phyloP scores from a whole-genome alignment of 1,284 basidiomycete species.

The Boletellus sp. region DNA sequence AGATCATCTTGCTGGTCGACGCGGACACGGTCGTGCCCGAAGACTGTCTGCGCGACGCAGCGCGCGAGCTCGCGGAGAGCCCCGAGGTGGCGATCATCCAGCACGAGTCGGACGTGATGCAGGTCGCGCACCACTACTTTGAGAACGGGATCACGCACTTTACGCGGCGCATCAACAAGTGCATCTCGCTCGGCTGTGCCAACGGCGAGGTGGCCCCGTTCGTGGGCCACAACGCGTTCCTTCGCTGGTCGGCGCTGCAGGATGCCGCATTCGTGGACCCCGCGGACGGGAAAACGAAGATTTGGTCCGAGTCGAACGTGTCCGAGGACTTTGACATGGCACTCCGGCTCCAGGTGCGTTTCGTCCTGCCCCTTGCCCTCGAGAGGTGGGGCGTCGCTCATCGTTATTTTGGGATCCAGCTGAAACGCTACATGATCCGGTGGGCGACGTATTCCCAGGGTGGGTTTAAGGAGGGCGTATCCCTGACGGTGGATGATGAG shows the following conservation, averaged over 20 bases:
- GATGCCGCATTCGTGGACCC: slow-evolving; percentile 70
- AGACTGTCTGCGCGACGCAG: slow-evolving; percentile 84
- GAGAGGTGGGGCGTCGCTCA: not conserved
- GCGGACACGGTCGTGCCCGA: slow-evolving; percentile 82
- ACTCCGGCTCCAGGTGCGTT: slow-evolving; percentile 33
- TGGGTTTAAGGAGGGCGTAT: slow-evolving; percentile 85
- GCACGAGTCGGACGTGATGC: slow-evolving; percentile 83
- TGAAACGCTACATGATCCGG: slow-evolving; percentile 70
- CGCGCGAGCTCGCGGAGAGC: slow-evolving; percentile 65
- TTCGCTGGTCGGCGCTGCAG: slow-evolving; percentile 81
- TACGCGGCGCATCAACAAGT: slow-evolving; percentile 73
- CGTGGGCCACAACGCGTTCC: slow-evolving; percentile 85
- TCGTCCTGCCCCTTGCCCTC: too few relatives aligned
- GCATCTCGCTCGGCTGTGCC: slow-evolving; percentile 69
- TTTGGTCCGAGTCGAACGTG: slow-evolving; percentile 83
- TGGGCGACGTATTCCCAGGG: slow-evolving; percentile 83
- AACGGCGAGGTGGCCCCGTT: slow-evolving; percentile 84
- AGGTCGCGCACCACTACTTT: slow-evolving; percentile 83
- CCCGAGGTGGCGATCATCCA: slow-evolving; percentile 78
- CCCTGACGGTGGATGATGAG: slow-evolving; percentile 75
- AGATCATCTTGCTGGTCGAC: slow-evolving; percentile 70
- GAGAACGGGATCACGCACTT: slow-evolving; percentile 86
- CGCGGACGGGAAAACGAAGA: slow-evolving; percentile 56
- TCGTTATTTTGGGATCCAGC: slow-evolving; percentile 3
- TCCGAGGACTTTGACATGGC: slow-evolving; percentile 89